phyloP scores from a whole-genome alignment of 1,139 yeast species.

The Geotrichum restrictum region DNA sequence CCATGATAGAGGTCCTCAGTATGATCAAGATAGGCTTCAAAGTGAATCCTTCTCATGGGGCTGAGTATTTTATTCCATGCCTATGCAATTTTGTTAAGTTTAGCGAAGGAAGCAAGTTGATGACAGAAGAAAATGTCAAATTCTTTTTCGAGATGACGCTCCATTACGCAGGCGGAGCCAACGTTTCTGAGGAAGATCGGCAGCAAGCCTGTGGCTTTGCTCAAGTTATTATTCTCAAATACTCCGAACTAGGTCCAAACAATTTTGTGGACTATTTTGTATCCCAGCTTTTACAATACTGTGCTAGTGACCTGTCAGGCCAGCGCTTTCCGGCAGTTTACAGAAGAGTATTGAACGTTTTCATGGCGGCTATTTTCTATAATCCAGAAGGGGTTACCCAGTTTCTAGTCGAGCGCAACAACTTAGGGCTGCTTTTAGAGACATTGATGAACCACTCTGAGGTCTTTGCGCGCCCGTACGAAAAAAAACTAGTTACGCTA shows the following conservation, averaged over 20 bases:
- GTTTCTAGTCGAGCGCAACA: conserved; percentile 6
- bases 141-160: conserved; percentile 13
- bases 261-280: conserved; percentile 12
- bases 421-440: neutral
- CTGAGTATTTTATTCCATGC: conserved; percentile 19
- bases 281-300: conserved; percentile 15
- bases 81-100: conserved; percentile 18
- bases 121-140: conserved; percentile 11
- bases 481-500: conserved; percentile 14
- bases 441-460: conserved; percentile 5
- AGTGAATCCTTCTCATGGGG: conserved; percentile 13
- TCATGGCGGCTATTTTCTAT: conserved; percentile 5
- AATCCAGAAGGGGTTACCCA: conserved; percentile 10
- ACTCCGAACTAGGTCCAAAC: neutral
- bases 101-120: neutral
- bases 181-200: conserved; percentile 3
- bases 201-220: conserved; percentile 14
- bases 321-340: neutral
- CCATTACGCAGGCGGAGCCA: neutral
- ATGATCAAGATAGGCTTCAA: conserved; percentile 16
- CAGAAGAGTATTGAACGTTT: neutral
- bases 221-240: conserved; percentile 8
- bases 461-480: conserved; percentile 11
- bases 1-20: conserved; percentile 13
- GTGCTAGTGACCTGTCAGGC: conserved; percentile 1